A percentile compares a stretch with the other conserved stretches of the same genome.
Conservation (phyloP, 2,329 filamentous ascomycete species). For the Exophiala alcalophila region DNA sequence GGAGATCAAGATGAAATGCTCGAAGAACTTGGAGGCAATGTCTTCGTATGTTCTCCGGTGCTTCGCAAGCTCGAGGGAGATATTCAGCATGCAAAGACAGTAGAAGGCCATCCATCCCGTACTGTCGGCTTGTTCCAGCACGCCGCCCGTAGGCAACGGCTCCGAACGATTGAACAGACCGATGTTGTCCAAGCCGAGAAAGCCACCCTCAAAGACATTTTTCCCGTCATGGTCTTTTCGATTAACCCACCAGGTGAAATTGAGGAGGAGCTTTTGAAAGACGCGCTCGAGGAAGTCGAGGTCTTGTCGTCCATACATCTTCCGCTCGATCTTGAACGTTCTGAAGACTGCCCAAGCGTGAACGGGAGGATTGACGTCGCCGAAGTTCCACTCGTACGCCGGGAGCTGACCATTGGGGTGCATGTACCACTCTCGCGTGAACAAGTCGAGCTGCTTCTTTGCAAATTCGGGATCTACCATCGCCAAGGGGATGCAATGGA, state of each 20-base stretch:
- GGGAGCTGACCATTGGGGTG: conserved; percentile 94
- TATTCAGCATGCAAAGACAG: conserved; percentile 94
- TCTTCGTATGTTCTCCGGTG: conserved; percentile 94
- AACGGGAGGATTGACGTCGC: conserved; percentile 93
- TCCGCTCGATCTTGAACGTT: conserved; percentile 96
- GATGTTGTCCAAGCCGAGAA: conserved; percentile 94
- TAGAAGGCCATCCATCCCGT: conserved; percentile 99
- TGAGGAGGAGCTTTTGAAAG: conserved; percentile 91
- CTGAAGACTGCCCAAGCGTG: conserved; percentile 96
- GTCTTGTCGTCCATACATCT: conserved; percentile 92
- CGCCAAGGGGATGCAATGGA: conserved; percentile 91
- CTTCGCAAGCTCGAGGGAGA: conserved; percentile 90
- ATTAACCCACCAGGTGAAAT: conserved; percentile 99
- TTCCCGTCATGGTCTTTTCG: conserved; percentile 92
- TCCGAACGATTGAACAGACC: conserved; percentile 96
- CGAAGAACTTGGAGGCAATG: conserved; percentile 95
- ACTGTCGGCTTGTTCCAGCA: conserved; percentile 93
- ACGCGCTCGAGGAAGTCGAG: conserved; percentile 93
- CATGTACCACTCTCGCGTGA: conserved; percentile 98
- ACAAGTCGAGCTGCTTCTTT: conserved; percentile 94
- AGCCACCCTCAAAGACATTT: conserved; percentile 95
- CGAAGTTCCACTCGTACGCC: conserved; percentile 96
- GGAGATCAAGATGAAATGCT: conserved; percentile 96
- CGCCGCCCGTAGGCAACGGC: conserved; percentile 86
- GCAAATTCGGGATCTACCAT: conserved; percentile 98